Evolutionary conservation across 495 filamentous ascomycete species (phyloP), one percentile per base, ranked within the genome.

Genomic region (Podospora didyma): DNA sequence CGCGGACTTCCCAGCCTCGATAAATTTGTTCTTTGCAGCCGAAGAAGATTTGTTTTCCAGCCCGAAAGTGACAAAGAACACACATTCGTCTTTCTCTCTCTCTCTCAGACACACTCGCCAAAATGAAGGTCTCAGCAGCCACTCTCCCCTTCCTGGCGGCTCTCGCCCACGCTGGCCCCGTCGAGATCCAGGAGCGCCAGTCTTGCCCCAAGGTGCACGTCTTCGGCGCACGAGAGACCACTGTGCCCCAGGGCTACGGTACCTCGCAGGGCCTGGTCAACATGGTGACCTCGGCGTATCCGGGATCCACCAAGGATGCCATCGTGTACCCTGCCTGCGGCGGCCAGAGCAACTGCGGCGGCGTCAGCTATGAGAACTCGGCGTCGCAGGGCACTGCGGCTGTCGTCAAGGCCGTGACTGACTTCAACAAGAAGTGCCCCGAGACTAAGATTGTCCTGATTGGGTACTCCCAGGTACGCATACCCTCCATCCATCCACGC

Each of bases 181-280:
- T 59, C 45, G 56, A 56, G 39, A 56, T 69, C 23, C 59, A 62
- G 34, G 51, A 64, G 12, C 60, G 71, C 17, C 70, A 74, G 59
- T 68, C 63, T 49, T 84, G 80, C 59, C 79, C 79, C 6, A 60
- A 69, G 26, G 68, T 86, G 24, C 84, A 86, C 62, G 73, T 84
- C 42, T 84, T 86, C 49, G 84, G 83, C 7, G 86, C 85, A 0
- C 82, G 85, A 46, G 85, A 87, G 71, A 87, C 84, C 11, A 85
- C 82, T 0, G 83, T 64, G 2, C 56, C 78, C 2, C 60, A 75
- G 7, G 83, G 84, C 16, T 84, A 79, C 61, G 81, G 82, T 12
- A 77, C 80, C 23, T 71, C 78, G 21, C 66, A 57, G 51, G 73
- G 73, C 0, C 75, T 85, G 23, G 82, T 86, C 64, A 75, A 85